Percentiles rank a stretch among this genome's conserved stretches.
These are phyloP conservation scores for Royoungia palumana DNA, from an alignment of 768 basidiomycete species.

Conservation along the genomic window DNA sequence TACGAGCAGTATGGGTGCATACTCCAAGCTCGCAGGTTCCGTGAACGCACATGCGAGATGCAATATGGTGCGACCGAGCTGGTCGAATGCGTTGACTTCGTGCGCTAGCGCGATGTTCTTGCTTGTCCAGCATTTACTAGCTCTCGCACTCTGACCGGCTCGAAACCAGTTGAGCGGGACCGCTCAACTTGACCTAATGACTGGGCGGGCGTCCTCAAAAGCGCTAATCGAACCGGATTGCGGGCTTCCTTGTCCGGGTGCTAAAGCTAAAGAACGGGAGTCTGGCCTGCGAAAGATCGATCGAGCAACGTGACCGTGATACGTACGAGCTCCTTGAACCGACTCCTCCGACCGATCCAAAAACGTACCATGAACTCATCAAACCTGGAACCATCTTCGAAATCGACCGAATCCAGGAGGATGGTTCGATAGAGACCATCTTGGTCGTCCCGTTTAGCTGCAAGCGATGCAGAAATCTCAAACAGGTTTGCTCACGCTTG, in stretches of 20 bases:
- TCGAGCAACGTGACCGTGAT: too few relatives aligned
- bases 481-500: conserved; percentile 25
- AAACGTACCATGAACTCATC: conserved; percentile 19
- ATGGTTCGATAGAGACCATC: conserved; percentile 12
- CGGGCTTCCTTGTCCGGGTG: too few relatives aligned
- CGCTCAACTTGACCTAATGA: too few relatives aligned
- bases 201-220: too few relatives aligned
- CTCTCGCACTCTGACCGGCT: conserved; percentile 40
- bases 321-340: too few relatives aligned
- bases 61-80: conserved; percentile 71
- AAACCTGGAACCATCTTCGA: conserved; percentile 27
- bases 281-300: too few relatives aligned
- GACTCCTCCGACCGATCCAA: conserved; percentile 12
- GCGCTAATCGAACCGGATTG: too few relatives aligned
- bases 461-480: conserved; percentile 8
- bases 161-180: conserved; percentile 34
- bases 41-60: conserved; percentile 73
- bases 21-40: conserved; percentile 65
- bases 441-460: conserved; percentile 23
- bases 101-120: conserved; percentile 35
- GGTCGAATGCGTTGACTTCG: conserved; percentile 73
- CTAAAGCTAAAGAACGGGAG: too few relatives aligned
- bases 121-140: conserved; percentile 57
- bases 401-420: conserved; percentile 12
- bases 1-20: conserved; percentile 69